Conservation (phyloP, 75 land plant genomes). For the Pinus taeda region DNA sequence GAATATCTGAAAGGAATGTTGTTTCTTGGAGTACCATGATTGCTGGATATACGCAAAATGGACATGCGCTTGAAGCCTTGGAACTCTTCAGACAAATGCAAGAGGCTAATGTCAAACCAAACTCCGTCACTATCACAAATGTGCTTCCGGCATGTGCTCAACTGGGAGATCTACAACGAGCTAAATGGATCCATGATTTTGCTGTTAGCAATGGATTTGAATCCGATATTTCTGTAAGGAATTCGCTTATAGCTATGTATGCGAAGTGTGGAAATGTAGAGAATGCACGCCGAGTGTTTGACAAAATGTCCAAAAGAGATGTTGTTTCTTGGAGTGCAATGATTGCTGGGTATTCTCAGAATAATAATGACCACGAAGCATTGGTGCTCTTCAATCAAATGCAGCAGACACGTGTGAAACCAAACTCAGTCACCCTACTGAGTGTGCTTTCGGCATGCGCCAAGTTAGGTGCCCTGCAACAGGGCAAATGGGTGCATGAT, state of each 20-base stretch:
- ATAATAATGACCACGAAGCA: conserved; percentile 29
- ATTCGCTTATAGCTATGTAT: conserved; percentile 48
- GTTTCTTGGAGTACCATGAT: conserved; percentile 69
- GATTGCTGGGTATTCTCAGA: conserved; percentile 53
- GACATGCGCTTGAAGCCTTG: conserved; percentile 35
- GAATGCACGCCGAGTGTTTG: conserved; percentile 41
- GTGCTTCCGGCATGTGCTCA: conserved; percentile 40
- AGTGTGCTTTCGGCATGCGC: conserved; percentile 44
- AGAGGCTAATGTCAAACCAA: background rate
- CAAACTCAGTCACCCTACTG: conserved; percentile 58
- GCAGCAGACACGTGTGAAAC: conserved; percentile 29
- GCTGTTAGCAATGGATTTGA: conserved; percentile 36
- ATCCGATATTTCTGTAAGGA: conserved; percentile 37
- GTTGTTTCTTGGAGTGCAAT: conserved; percentile 69
- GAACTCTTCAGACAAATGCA: conserved; percentile 15
- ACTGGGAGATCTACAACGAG: conserved; percentile 11
- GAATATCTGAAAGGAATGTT: conserved; percentile 27
- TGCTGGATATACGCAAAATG: conserved; percentile 47
- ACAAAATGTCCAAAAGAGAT: conserved; percentile 36
- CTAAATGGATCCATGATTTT: conserved; percentile 33
- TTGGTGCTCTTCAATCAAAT: conserved; percentile 40
- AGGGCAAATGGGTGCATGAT: too few species aligned
- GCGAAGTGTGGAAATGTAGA: conserved; percentile 32
- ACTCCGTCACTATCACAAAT: background rate
- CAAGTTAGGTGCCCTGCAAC: conserved; percentile 17